These are phyloP conservation scores for Yamadazyma oceani DNA, from an alignment of 1,139 yeast species.

Conservation along the genomic window DNA sequence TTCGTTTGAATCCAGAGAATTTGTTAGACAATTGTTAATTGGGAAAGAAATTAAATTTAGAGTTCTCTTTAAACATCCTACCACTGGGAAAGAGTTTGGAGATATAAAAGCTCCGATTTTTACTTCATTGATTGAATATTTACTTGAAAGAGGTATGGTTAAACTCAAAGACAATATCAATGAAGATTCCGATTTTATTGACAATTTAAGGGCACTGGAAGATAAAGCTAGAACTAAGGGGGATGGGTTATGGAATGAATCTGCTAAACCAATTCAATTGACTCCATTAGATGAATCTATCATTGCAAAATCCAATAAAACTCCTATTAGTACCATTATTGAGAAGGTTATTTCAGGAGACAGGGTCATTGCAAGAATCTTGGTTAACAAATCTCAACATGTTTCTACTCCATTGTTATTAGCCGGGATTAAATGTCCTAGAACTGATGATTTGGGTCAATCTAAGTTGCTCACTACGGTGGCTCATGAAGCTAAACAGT, in stretches of 20 bases:
- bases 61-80: conserved; percentile 51
- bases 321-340: conserved; percentile 58
- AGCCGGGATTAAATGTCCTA: conserved; percentile 74
- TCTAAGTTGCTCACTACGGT: conserved; percentile 44
- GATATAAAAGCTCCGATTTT: conserved; percentile 68
- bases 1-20: conserved; percentile 59
- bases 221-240: conserved; percentile 48
- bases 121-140: conserved; percentile 56
- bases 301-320: conserved; percentile 34
- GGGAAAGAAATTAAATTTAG: conserved; percentile 68
- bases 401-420: conserved; percentile 58
- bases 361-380: conserved; percentile 59
- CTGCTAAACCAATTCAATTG: conserved; percentile 18
- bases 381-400: conserved; percentile 44
- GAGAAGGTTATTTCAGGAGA: conserved; percentile 83
- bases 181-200: conserved; percentile 33
- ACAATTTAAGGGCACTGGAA: conserved; percentile 34
- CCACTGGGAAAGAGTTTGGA: conserved; percentile 67
- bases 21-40: conserved; percentile 59
- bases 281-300: conserved; percentile 42
- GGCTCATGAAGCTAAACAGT: conserved; percentile 67
- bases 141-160: conserved; percentile 60
- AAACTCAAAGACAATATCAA: conserved; percentile 58
- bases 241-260: conserved; percentile 56
- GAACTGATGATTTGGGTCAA: conserved; percentile 54